Evolutionary conservation across 768 basidiomycete species (phyloP), one percentile per base, ranked within the genome.

Genomic region (Boletus rubroflammeus): DNA sequence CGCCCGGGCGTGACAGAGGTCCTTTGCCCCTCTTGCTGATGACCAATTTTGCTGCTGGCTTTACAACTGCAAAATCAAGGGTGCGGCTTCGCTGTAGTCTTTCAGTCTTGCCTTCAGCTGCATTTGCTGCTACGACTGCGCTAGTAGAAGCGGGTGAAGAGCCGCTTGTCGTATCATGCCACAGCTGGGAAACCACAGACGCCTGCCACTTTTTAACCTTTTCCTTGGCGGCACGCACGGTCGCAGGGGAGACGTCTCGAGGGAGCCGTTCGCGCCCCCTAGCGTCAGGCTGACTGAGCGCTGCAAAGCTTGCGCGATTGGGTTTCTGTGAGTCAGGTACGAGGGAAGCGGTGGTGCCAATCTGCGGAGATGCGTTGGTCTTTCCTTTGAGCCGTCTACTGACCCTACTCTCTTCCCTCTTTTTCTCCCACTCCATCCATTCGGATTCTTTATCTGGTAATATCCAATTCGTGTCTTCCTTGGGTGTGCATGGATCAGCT

Each of bases 371-470:
- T 8, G 46, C 41, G 8, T 56, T 62, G 1, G 54, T 60, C 45
- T 55, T 64, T 40, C 42, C 53, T 42, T 57, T 65, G 44, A 60
- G 48, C 17, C 61, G 52, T 38, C 58, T 61, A n/a, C n/a, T n/a
- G n/a, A n/a, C n/a, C n/a, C n/a, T n/a, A 5, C 32, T 35, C 32
- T 61, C 62, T 51, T 62, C 58, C 47, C 60, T 64, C 55, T 61
- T 66, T 54, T 56, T 67, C 65, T 81, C 80, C 73, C 74, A 78
- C 25, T 72, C 72, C 14, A 69, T 55, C 80, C 81, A 81, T 34
- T 78, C 76, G 42, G 72, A 72, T 62, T 83, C 81, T 17, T 75
- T 77, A 25, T 72, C 72, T 11, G 79, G 78, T 58, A 81, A 50
- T 59, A 73, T 62, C 67, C 68, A 70, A 32, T 68, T 65, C 21